A percentile compares a stretch with the other conserved stretches of the same genome.
Evolutionary conservation across 441 rosid species (phyloP).

Genomic region (Pelargonium cotyledonis): DNA sequence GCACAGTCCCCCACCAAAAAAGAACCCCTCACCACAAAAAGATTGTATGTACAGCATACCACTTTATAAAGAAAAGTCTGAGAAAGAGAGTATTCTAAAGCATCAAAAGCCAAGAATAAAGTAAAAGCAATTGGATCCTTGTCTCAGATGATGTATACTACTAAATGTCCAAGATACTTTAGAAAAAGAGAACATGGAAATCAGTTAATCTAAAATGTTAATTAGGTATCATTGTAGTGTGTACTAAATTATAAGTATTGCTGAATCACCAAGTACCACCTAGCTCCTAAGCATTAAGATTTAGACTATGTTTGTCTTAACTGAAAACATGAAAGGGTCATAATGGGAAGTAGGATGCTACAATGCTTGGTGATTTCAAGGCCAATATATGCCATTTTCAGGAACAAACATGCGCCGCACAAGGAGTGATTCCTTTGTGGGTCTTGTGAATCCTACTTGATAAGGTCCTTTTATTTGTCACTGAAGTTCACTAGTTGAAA

Average conservation of each 20-base stretch:
- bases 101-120: background rate
- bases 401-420: too few species aligned
- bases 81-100: background rate
- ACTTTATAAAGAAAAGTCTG: background rate
- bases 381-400: too few species aligned
- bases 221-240: background rate
- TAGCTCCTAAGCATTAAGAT: too few species aligned
- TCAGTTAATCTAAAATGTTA: background rate
- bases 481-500: background rate
- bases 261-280: too few species aligned
- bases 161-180: background rate
- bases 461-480: background rate
- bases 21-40: background rate
- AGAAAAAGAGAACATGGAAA: background rate
- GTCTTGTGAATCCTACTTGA: background rate
- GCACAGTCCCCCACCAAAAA: too few species aligned
- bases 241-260: too few species aligned
- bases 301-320: too few species aligned
- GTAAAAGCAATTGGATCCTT: background rate
- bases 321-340: too few species aligned
- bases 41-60: conserved; percentile 1
- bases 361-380: too few species aligned
- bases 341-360: too few species aligned
- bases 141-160: too few species aligned
- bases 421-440: too few species aligned